These are phyloP conservation scores for Sporothrix euskadiensis DNA, from an alignment of 2,329 filamentous ascomycete genomes.

Conservation along the genomic window DNA sequence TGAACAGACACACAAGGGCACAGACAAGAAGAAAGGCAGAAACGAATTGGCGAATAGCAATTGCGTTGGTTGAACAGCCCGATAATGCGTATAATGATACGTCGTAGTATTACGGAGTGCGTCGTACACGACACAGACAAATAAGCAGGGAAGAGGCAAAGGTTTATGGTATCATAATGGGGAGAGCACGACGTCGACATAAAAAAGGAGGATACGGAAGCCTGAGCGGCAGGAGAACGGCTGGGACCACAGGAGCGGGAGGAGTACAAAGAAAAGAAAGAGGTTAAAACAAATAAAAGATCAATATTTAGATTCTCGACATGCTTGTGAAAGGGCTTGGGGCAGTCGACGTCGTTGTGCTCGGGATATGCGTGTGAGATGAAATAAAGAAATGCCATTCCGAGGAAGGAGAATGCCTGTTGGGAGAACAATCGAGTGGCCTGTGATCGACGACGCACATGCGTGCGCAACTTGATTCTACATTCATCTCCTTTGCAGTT, in stretches of 20 bases:
- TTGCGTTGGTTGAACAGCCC: neutral
- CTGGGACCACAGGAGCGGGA: constrained; percentile 1
- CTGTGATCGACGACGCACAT: constrained; percentile 1
- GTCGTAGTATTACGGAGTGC: no score
- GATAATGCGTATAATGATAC: neutral
- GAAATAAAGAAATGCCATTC: neutral
- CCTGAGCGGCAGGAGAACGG: neutral
- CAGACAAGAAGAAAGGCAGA: neutral
- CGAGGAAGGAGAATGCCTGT: neutral
- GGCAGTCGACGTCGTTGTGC: neutral
- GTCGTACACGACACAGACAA: neutral
- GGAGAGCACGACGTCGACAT: neutral
- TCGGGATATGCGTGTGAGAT: neutral
- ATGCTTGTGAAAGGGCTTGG: neutral
- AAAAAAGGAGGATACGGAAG: neutral
- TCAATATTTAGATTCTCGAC: neutral
- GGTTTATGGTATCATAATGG: constrained; percentile 2
- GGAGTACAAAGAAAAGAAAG: neutral
- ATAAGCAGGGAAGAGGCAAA: neutral
- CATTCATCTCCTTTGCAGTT: neutral
- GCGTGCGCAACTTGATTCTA: neutral
- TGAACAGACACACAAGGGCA: neutral
- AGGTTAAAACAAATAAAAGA: neutral
- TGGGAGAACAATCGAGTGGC: neutral
- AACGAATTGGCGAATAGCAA: neutral